These are phyloP conservation scores for Coemansia furcata DNA, from an alignment of 192 early-diverging fungal species.

Conservation along the genomic window DNA sequence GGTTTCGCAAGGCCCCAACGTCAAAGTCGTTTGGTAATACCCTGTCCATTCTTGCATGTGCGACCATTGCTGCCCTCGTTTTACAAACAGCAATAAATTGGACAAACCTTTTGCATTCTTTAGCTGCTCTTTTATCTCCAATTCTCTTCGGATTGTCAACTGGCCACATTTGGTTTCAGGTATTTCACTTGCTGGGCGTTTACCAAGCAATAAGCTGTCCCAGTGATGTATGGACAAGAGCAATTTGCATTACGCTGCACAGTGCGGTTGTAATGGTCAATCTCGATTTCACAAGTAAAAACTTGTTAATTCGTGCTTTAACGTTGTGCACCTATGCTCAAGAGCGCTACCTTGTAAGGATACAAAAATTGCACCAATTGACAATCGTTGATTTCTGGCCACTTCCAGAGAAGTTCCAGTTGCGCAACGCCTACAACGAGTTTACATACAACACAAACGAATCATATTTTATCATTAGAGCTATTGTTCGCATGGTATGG, in stretches of 20 bases:
- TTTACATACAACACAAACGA: slow-evolving; percentile 36
- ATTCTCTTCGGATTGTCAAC: background rate
- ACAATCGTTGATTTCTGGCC: background rate
- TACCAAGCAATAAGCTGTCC: background rate
- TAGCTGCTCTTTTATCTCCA: background rate
- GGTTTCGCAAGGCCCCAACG: background rate
- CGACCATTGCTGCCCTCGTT: background rate
- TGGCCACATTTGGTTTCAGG: background rate
- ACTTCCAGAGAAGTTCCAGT: background rate
- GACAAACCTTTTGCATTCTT: background rate
- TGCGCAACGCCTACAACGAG: background rate
- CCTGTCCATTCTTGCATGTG: background rate
- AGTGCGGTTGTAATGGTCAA: background rate
- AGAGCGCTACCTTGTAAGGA: background rate
- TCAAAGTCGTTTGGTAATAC: background rate
- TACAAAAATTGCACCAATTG: background rate
- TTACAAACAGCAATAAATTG: background rate
- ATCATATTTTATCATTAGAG: slow-evolving; percentile 29
- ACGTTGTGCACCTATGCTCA: background rate
- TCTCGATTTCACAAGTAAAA: background rate
- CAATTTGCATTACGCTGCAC: background rate
- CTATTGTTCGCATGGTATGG: slow-evolving; percentile 33
- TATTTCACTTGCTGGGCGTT: background rate
- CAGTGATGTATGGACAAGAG: background rate
- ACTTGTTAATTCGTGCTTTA: background rate